Conservation (phyloP, 177 flowering plant genomes). For the Vitis hybrid region DNA sequence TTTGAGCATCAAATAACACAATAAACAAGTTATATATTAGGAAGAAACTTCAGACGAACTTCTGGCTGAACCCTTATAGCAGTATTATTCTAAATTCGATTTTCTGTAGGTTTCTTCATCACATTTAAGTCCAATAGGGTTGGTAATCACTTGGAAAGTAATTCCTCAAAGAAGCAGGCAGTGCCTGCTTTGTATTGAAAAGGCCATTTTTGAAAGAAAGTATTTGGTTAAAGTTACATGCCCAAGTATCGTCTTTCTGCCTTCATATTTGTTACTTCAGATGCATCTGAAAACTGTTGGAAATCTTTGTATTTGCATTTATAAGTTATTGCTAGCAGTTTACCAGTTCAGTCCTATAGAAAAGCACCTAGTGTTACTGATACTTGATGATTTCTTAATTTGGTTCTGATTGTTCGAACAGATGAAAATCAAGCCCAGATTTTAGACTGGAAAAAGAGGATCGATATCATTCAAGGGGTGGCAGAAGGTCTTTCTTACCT, state of each 20-base stretch:
- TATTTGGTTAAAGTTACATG: not conserved
- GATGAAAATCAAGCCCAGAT: slow-evolving; percentile 9
- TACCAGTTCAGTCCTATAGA: too few species aligned
- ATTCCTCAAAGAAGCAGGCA: not conserved
- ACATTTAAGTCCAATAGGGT: not conserved
- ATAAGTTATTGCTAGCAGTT: too few species aligned
- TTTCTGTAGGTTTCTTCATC: not conserved
- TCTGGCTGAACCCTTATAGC: not conserved
- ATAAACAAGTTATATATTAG: not conserved
- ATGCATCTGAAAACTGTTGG: too few species aligned
- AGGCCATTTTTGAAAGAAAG: not conserved
- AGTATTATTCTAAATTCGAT: not conserved
- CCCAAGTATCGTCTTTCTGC: not conserved
- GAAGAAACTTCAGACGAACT: not conserved
- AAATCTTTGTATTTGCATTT: too few species aligned
- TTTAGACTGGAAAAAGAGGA: slow-evolving; percentile 26
- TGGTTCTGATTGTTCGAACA: not conserved
- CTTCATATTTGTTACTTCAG: not conserved
- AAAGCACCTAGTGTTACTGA: too few species aligned
- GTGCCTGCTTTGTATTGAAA: not conserved
- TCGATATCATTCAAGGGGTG: slow-evolving; percentile 27
- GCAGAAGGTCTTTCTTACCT: slow-evolving; percentile 36
- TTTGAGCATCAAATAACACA: too few species aligned
- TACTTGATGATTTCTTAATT: not conserved
- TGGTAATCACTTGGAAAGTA: too few species aligned